These are phyloP conservation scores for Colletotrichum phormii DNA, from an alignment of 2,329 filamentous ascomycete species.

Conservation along the genomic window DNA sequence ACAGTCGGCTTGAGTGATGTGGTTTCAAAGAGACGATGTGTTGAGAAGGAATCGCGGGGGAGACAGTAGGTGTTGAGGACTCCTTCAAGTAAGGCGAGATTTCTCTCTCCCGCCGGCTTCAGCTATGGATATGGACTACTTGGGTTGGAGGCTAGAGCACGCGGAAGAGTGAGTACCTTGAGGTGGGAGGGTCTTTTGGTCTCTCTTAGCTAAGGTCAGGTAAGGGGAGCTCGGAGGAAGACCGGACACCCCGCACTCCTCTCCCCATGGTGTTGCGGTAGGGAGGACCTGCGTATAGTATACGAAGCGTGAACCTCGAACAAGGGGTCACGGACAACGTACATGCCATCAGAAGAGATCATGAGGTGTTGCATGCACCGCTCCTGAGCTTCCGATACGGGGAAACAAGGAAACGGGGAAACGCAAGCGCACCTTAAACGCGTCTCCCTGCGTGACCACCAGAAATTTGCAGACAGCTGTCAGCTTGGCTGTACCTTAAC, in stretches of 20 bases:
- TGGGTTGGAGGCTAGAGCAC: background rate
- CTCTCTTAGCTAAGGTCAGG: background rate
- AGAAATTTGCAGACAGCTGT: background rate
- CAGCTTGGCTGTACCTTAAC: too few species aligned
- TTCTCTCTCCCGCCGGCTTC: background rate
- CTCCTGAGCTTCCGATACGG: background rate
- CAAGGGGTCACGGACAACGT: background rate
- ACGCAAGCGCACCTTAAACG: conserved; percentile 14
- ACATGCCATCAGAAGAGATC: conserved; percentile 10
- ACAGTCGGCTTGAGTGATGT: background rate
- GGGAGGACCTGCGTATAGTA: background rate
- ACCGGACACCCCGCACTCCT: conserved; percentile 19
- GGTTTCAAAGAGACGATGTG: background rate
- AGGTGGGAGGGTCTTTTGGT: background rate
- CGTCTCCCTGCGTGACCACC: background rate
- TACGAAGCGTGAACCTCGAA: background rate
- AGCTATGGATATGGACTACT: background rate
- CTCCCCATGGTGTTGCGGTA: background rate
- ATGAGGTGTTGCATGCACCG: background rate
- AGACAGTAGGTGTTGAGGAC: background rate
- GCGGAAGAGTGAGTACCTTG: background rate
- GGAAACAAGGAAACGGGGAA: background rate
- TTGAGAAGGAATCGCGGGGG: background rate
- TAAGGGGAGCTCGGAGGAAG: background rate
- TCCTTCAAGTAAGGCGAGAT: background rate